Evolutionary conservation across 441 rosid species (phyloP), one percentile per base, ranked within the genome.

Genomic region (Populus hybrid): DNA sequence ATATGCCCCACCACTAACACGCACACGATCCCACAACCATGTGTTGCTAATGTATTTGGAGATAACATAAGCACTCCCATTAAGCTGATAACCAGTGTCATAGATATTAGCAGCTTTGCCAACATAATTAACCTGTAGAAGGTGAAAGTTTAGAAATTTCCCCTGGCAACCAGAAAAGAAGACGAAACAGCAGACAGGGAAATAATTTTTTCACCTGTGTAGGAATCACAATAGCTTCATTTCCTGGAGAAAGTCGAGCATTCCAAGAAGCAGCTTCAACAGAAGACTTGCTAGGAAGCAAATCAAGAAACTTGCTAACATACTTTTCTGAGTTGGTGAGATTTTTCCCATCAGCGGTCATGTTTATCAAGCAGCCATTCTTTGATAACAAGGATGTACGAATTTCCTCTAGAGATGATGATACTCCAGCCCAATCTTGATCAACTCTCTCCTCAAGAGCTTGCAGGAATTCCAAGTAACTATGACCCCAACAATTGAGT

Each of bases 21-120:
- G 94, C 74, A 94, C 97, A 67, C 94, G 94, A 71, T 94, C 98
- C 99, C 98, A 96, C 89, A 96, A 84, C 98, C 99, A 96, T 67
- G 98, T 89, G 67, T 92, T 92, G 81, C 94, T 88, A 75, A 96
- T 91, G 85, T 92, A 79, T 81, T 94, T 94, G 65, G 99, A 94
- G 81, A 96, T 91, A 67, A 96, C 99, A 85, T 96, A 94, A 30
- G 97, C 89, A 83, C 98, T 96, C 79, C 98, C 98, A 69, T 78
- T 82, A 53, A 91, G 92, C 82, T 91, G 78, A 83, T 96, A 94
- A 35, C 97, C 98, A 1, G 86, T 85, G 50, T 86, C 88, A 80
- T 89, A 92, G 24, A 96, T 12, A 66, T 96, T 96, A 72, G 88
- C 97, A 23, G 99, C 98, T 83, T 94, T 96, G 69, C 98, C 99